A percentile compares a stretch with the other conserved stretches of the same genome.
These are phyloP conservation scores for Pyricularia sp. DNA, from an alignment of 2,329 filamentous ascomycete genomes.

Conservation along the genomic window DNA sequence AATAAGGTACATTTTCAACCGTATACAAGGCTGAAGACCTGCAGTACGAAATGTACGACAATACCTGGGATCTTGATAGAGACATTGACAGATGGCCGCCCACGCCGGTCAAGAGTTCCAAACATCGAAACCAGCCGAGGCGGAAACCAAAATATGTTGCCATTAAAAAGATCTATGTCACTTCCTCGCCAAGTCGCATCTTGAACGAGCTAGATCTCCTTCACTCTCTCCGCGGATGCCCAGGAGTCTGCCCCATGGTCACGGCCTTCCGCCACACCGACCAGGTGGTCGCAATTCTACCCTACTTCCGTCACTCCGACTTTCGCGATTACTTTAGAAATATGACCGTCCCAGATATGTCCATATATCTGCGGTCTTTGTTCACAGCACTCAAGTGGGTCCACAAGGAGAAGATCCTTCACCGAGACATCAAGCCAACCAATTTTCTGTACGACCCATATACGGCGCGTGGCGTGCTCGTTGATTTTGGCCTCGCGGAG, in stretches of 20 bases:
- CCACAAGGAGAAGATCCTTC: slow-evolving; percentile 76
- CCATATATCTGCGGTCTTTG: slow-evolving; percentile 79
- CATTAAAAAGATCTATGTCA: slow-evolving; percentile 99
- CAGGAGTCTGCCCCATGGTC: slow-evolving; percentile 87
- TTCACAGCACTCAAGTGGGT: slow-evolving; percentile 80
- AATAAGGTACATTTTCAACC: slow-evolving; percentile 85
- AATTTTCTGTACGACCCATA: slow-evolving; percentile 90
- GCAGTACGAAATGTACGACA: slow-evolving; percentile 71
- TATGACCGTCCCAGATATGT: slow-evolving; percentile 78
- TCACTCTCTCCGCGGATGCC: slow-evolving; percentile 73
- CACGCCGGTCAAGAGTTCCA: slow-evolving; percentile 15
- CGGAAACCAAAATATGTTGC: slow-evolving; percentile 72
- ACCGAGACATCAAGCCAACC: slow-evolving; percentile 94
- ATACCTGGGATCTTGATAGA: slow-evolving; percentile 74
- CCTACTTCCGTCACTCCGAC: slow-evolving; percentile 92
- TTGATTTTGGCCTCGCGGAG: slow-evolving; percentile 98
- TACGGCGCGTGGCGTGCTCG: slow-evolving; percentile 75
- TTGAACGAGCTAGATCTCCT: slow-evolving; percentile 94
- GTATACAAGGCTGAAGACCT: slow-evolving; percentile 98
- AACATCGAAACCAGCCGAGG: slow-evolving; percentile 22
- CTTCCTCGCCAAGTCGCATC: slow-evolving; percentile 85
- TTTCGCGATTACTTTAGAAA: slow-evolving; percentile 92
- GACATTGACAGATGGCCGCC: slow-evolving; percentile 52
- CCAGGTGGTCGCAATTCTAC: slow-evolving; percentile 88
- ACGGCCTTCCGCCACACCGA: slow-evolving; percentile 94